Evolutionary conservation across 2,329 filamentous ascomycete genomes (phyloP).

Genomic region (Diplocarpon mali): DNA sequence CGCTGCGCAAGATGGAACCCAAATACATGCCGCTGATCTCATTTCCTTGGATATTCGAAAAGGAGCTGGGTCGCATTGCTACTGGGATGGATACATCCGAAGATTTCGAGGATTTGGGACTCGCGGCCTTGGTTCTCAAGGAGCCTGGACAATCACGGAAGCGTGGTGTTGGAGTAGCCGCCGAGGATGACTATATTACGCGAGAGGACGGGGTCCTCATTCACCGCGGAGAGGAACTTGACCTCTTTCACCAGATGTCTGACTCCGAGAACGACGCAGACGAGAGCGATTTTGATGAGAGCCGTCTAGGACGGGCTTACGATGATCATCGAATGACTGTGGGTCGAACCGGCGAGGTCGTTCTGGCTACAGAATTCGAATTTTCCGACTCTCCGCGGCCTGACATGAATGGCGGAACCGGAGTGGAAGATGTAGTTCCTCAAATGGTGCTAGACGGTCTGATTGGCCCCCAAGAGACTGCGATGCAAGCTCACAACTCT

Average conservation of each 20-base stretch:
- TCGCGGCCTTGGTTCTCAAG: conserved; percentile 11
- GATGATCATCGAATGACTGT: conserved; percentile 6
- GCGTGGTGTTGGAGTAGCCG: conserved; percentile 1
- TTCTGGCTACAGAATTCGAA: conserved; percentile 12
- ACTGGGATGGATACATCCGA: conserved; percentile 27
- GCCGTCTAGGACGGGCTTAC: not conserved
- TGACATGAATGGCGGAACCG: conserved; percentile 8
- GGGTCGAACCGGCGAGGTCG: conserved; percentile 9
- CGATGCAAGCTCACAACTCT: not conserved
- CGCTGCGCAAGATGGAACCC: conserved; percentile 30
- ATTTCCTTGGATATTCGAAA: conserved; percentile 85
- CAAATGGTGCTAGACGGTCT: conserved; percentile 18
- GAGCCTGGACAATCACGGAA: conserved; percentile 8
- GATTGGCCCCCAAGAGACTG: conserved; percentile 6
- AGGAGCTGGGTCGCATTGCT: conserved; percentile 60
- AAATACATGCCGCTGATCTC: conserved; percentile 70
- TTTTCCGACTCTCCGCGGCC: not conserved
- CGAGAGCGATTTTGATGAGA: conserved; percentile 12
- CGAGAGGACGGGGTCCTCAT: conserved; percentile 23
- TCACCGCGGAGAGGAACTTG: conserved; percentile 26
- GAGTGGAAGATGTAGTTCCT: conserved; percentile 22
- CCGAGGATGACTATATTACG: conserved; percentile 21
- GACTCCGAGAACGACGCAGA: conserved; percentile 14
- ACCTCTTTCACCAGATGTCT: conserved; percentile 22
- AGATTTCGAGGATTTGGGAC: conserved; percentile 16